Base-by-base conservation (phyloP, 768 basidiomycete genomes). In the Podaxis sp. region DNA sequence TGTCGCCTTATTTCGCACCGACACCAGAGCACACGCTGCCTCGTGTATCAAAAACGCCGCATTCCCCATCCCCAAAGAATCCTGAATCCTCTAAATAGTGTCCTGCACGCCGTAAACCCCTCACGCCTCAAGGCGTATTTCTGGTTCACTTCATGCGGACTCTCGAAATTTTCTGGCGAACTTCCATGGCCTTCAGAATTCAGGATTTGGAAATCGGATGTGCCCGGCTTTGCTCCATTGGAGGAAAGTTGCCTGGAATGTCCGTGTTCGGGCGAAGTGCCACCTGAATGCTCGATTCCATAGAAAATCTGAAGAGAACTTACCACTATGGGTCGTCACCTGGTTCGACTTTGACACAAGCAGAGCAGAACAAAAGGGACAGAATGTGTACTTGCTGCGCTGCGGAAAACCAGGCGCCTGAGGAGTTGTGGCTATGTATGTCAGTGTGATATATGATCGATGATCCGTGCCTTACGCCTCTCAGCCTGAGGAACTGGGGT, bases 31-130 rank as follows among this genome's bases (percentile, higher is more conserved):
- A 57, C 29, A 19, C 27, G 25, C 25, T 57, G 55, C 55, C 55
- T 57, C 55, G 55, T 57, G 55, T 57, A 57, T 57, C 55, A 57
- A 43, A 41, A 27, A 57, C 13, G 25, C 55, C 40, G n/a, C 25
- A 43, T 41, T 57, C 24, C 55, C 27, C 15, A 46, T 29, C 57
- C 57, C 43, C 57, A 49, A 47, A 25, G n/a, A 41, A 46, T 49
- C 19, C 19, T 49, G 9, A 22, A 24, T 24, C 22, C 25, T 37
- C 33, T 24, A 17, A 57, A 12, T 41, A 40, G 22, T 9, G 33
- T 33, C 29, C 25, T 22, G 22, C 43, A 57, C n/a, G 29, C 57
- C 57, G 13, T 46, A 19, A 8, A 25, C 12, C 54, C 52, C 52
- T 27, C 12, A 29, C 43, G 29, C 46, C 57, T 36, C 57, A 57